Evolutionary conservation across 371 early-diverging fungal species (phyloP).

Genomic region (Batrachochytrium dendrobatidis): DNA sequence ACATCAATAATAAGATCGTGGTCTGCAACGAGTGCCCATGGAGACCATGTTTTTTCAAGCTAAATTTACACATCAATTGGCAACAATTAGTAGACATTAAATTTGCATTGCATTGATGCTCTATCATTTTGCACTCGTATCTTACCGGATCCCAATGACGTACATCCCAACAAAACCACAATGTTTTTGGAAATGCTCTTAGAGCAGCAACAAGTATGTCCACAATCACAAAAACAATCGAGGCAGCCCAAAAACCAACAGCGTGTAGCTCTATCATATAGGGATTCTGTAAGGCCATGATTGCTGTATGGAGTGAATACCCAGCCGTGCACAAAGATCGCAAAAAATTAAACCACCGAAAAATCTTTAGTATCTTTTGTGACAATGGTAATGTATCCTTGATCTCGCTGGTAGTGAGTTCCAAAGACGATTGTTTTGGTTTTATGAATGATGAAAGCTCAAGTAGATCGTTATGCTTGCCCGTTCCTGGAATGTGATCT

Average conservation of each 20-base stretch:
- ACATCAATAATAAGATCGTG: slow-evolving; percentile 16
- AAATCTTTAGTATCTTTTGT: not conserved
- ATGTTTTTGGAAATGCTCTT: slow-evolving; percentile 9
- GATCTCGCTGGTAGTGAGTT: not conserved
- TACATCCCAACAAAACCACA: slow-evolving; percentile 2
- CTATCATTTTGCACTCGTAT: not conserved
- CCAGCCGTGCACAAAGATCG: slow-evolving; percentile 4
- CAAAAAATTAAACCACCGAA: slow-evolving; percentile 8
- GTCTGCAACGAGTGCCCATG: slow-evolving; percentile 21
- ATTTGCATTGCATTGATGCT: not conserved
- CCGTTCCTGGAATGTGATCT: no score
- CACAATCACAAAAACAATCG: slow-evolving; percentile 3
- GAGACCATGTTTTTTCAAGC: not conserved
- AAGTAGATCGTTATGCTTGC: not conserved
- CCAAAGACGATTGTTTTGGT: not conserved
- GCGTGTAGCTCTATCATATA: not conserved
- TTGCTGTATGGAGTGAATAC: not conserved
- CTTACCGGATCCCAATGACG: not conserved
- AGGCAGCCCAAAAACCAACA: slow-evolving; percentile 4
- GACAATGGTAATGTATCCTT: not conserved
- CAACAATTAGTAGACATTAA: not conserved
- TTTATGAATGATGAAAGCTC: not conserved
- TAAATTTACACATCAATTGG: not conserved
- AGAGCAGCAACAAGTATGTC: slow-evolving; percentile 8
- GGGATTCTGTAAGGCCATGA: not conserved